Percentiles rank a stretch among this genome's conserved stretches.
Evolutionary conservation across 176 grass and related monocot species (phyloP).

Genomic region (Ampelocalamus luodianensis): DNA sequence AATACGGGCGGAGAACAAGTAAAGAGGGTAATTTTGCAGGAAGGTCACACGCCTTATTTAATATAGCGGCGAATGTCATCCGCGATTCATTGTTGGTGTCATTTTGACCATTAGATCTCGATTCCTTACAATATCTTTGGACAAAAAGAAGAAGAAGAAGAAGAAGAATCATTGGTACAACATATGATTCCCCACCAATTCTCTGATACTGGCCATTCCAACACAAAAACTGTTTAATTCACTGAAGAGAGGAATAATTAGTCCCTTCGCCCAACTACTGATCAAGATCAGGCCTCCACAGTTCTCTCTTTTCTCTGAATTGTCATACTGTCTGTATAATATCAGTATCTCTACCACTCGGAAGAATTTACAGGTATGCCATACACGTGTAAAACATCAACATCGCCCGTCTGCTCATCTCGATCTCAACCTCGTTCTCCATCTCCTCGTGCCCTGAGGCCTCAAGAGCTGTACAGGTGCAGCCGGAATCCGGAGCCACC

Average conservation of each 20-base stretch:
- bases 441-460: conserved; percentile 52
- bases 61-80: too few relatives aligned
- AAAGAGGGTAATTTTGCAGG: too few relatives aligned
- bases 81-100: too few relatives aligned
- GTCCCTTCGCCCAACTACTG: not conserved
- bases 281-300: not conserved
- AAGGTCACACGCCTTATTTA: too few relatives aligned
- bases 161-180: too few relatives aligned
- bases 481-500: conserved; percentile 87
- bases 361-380: too few relatives aligned
- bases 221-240: not conserved
- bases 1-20: too few relatives aligned
- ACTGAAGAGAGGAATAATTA: not conserved
- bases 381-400: not conserved
- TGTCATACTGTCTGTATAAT: not conserved
- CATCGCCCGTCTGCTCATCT: conserved; percentile 22
- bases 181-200: not conserved
- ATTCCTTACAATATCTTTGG: too few relatives aligned
- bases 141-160: too few relatives aligned
- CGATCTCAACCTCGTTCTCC: conserved; percentile 46
- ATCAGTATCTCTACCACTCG: not conserved
- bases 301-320: not conserved
- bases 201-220: not conserved
- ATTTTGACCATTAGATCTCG: too few relatives aligned
- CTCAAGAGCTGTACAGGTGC: conserved; percentile 72